Base-by-base conservation (phyloP, 2,329 filamentous ascomycete species). In the Dendryphion nanum region DNA sequence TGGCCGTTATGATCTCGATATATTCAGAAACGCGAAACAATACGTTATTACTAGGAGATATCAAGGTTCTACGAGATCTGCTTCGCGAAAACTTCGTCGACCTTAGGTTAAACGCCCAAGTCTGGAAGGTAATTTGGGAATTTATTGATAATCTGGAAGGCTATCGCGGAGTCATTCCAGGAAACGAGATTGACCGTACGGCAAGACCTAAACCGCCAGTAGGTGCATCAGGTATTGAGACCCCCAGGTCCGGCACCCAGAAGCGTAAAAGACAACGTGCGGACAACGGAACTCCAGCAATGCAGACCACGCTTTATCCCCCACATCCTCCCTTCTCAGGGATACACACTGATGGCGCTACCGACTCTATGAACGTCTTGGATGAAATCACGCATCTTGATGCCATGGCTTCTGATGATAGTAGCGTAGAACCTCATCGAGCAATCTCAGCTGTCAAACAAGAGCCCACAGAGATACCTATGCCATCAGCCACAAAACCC, bases 71-170 rank as follows among this genome's bases (percentile, higher is more conserved):
- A 31, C 49, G 63, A 16, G 40, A 40, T 7, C 33, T 30, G 0
- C 40, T 65, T 14, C 54, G 63, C 15, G 49, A 60, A 26, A 37
- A 55, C 1, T 61, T 61, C 16, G 33, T 21, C 7, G 61, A 66
- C 17, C 36, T 66, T 14, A 50, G 58, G n/a, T 38, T 55, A 29
- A 61, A 61, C 23, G 8, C 28, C 1, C 3, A 35, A 2, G 13
- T 50, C 0, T 66, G 63, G 63, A 58, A 47, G 8, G 53, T 49
- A 20, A 38, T 55, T 7, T 67, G 63, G 63, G 43, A 59, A 1
- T 64, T 44, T 16, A 46, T 66, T 7, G 50, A 60, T 3, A 38
- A 56, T 6, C 33, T 66, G 5, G 54, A 62, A 29, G 37, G 19
- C 1, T 50, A 53, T 16, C 45, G 57, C 24, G 57, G 57, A 14